Evolutionary conservation across 352 stramenopile genomes (phyloP).

Genomic region (Globisporangium cederbergense): DNA sequence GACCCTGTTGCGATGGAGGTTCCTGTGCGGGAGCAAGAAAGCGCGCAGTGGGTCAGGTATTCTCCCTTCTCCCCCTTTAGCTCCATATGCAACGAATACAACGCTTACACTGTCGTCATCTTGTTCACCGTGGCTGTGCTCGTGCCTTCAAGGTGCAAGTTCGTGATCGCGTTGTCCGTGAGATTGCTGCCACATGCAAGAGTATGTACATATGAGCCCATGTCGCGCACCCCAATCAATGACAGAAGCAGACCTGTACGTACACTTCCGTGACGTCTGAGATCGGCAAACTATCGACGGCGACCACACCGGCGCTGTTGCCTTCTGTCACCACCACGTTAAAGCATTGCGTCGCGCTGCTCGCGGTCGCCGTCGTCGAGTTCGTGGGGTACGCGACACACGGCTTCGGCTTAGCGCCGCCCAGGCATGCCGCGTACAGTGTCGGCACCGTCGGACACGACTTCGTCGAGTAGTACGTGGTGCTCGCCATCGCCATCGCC

Average conservation of each 20-base stretch:
- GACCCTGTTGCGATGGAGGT: slow-evolving; percentile 10
- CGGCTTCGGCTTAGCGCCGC: not conserved
- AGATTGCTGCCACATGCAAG: slow-evolving; percentile 4
- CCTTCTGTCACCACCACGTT: slow-evolving; percentile 1
- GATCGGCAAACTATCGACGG: slow-evolving; percentile 7
- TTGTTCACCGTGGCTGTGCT: not conserved
- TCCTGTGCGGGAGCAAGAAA: not conserved
- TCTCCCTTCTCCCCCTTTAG: not conserved
- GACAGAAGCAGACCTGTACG: not conserved
- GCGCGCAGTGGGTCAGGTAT: not conserved
- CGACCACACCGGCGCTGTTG: not conserved
- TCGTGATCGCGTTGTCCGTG: slow-evolving; percentile 17
- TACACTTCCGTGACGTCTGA: not conserved
- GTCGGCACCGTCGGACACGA: slow-evolving; percentile 8
- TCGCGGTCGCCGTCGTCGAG: not conserved
- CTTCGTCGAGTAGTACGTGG: not conserved
- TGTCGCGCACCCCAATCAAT: not conserved
- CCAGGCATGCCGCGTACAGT: slow-evolving; percentile 8
- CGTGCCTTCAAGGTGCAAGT: slow-evolving; percentile 1
- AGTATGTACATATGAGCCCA: not conserved
- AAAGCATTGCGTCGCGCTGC: not conserved
- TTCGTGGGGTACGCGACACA: slow-evolving; percentile 13
- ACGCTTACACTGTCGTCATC: slow-evolving; percentile 7
- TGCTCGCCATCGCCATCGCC: not conserved
- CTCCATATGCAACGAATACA: not conserved